Percentiles rank a stretch among this genome's conserved stretches.
Conservation (phyloP, 768 basidiomycete species). For the Cyclocybe aegerita region DNA sequence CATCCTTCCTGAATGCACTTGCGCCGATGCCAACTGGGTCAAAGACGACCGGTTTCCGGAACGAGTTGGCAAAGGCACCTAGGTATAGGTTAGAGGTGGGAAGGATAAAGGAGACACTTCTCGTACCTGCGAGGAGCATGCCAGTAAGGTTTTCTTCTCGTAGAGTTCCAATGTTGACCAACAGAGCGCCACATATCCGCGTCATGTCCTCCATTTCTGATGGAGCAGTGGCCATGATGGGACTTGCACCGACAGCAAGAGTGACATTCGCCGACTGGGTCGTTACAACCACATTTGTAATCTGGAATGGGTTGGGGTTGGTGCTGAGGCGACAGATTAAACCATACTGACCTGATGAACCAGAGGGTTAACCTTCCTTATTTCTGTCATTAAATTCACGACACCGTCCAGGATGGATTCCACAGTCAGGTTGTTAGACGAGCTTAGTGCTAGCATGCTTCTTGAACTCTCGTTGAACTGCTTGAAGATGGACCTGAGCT, state of each 20-base stretch:
- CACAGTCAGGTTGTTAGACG: background rate
- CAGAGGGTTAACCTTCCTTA: conserved; percentile 60
- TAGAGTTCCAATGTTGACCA: conserved; percentile 89
- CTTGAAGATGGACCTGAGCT: conserved; percentile 40
- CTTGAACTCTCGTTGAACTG: conserved; percentile 35
- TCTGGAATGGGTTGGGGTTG: conserved; percentile 42
- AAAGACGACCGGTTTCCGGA: conserved; percentile 76
- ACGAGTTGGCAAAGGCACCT: conserved; percentile 62
- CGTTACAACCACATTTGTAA: conserved; percentile 86
- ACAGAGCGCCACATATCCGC: conserved; percentile 60
- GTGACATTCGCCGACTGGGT: conserved; percentile 92
- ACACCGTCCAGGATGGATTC: conserved; percentile 43
- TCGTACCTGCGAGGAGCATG: conserved; percentile 70
- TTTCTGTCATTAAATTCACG: conserved; percentile 44
- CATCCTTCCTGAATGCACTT: conserved; percentile 63
- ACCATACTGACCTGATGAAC: conserved; percentile 66
- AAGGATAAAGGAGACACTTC: background rate
- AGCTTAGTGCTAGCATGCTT: background rate
- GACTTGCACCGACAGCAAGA: conserved; percentile 83
- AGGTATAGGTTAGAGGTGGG: background rate
- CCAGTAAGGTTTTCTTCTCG: conserved; percentile 55
- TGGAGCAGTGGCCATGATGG: conserved; percentile 89
- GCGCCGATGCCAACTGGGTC: conserved; percentile 95
- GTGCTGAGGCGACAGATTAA: background rate
- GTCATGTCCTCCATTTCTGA: conserved; percentile 82